Evolutionary conservation across 2,329 filamentous ascomycete species (phyloP), one percentile per base, ranked within the genome.

Genomic region (Xylariaceae sp.): DNA sequence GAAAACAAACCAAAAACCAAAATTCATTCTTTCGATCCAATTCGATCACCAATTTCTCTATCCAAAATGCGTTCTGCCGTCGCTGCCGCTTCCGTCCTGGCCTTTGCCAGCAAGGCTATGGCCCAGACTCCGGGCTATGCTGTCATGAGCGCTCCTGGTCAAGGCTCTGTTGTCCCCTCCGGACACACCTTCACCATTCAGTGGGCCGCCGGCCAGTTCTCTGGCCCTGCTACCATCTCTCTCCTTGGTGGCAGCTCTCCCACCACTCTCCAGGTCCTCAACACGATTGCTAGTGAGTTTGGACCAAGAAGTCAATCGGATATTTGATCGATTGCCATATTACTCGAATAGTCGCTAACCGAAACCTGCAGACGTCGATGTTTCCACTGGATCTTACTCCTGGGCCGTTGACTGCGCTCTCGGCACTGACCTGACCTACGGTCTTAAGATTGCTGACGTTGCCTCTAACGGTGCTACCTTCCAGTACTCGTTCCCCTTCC

Each of bases 401-500:
- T 87, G 84, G 84, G 63, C 68, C 23, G 76, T 86, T 55, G 75
- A 75, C 69, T 68, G 74, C 61, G 63, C 69, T 34, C 76, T 82
- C 34, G 80, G 78, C 62, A 67, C 67, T 59, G 69, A 75, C 47
- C 74, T 74, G 55, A 77, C 78, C 68, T 87, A 87, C 73, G 85
- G 84, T 65, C 75, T 88, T 70, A 75, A 78, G 74, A 75, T 88
- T 73, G 71, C 72, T 63, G 76, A 79, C 42, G 78, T 81, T 66
- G 73, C 72, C 64, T 70, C 84, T 74, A 15, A 55, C 8, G 56
- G 74, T 18, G 63, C 53, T 9, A 73, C 78, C 69, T 84, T 82
- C 79, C 83, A 87, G 78, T 87, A 81, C 79, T 84, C 82, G 58
- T 80, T 80, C 76, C 82, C 82, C 67, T 88, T 88, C 77, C 67